phyloP scores from a whole-genome alignment of 2,329 filamentous ascomycete species.

The Sporothrix brasiliensis region DNA sequence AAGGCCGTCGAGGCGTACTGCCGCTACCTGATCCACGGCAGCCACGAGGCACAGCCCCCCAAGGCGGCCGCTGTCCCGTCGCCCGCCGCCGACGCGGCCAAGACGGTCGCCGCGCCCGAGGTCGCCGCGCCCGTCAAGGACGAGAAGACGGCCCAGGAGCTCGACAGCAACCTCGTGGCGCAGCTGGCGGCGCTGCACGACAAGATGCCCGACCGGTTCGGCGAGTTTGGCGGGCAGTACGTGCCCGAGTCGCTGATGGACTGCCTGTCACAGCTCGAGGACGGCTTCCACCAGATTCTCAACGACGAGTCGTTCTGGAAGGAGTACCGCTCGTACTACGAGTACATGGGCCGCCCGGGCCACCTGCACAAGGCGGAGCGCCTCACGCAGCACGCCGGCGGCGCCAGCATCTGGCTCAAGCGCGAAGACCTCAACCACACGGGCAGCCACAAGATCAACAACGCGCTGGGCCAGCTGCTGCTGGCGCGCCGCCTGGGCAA shows the following conservation, averaged over 20 bases:
- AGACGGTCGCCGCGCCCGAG: constrained; percentile 58
- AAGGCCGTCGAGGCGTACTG: constrained; percentile 86
- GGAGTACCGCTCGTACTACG: constrained; percentile 93
- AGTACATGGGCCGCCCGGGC: constrained; percentile 94
- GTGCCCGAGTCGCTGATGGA: constrained; percentile 98
- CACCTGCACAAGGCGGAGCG: constrained; percentile 87
- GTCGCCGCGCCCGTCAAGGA: constrained; percentile 60
- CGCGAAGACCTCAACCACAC: constrained; percentile 97
- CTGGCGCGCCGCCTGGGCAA: constrained; percentile 86
- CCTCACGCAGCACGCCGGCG: constrained; percentile 83
- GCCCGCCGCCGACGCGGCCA: constrained; percentile 59
- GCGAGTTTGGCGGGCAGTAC: constrained; percentile 95
- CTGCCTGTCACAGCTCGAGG: constrained; percentile 86
- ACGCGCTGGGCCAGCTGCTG: constrained; percentile 90
- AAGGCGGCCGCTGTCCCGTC: constrained; percentile 63
- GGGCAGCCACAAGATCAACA: constrained; percentile 99
- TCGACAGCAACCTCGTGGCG: constrained; percentile 68
- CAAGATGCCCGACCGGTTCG: constrained; percentile 82
- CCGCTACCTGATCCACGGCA: constrained; percentile 63
- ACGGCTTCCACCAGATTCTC: constrained; percentile 83
- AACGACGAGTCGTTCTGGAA: constrained; percentile 95
- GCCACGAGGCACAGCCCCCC: constrained; percentile 41
- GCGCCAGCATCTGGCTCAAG: constrained; percentile 97
- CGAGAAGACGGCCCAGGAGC: constrained; percentile 53
- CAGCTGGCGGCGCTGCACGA: constrained; percentile 82